Evolutionary conservation across 352 stramenopile species (phyloP), one percentile per base, ranked within the genome.

Genomic region (Poterioochromonas sp.): DNA sequence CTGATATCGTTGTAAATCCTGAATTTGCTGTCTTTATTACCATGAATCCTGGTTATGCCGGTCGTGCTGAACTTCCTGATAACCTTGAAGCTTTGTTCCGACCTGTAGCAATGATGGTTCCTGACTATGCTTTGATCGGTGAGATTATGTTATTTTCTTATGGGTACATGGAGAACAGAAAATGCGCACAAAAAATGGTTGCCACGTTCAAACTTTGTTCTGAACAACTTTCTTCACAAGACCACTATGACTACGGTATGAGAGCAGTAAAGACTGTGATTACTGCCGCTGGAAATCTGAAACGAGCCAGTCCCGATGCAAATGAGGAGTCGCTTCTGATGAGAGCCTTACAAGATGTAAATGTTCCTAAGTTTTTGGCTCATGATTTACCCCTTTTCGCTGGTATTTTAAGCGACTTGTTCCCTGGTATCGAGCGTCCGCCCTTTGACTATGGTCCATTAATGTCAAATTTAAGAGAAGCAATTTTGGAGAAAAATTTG

Each of bases 81-180:
- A 97, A 96, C 22, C 85, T 97, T 1, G 92, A 95, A 43, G 93
- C 92, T 11, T 80, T 97, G 0, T 97, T 97, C 78, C 88, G 93
- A 32, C 93, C 93, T 0, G 93, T 97, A 35, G 93, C 93, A 1
- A 97, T 97, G 93, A 98, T 97, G 93, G 92, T 97, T 29, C 92
- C 92, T 0, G 92, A 97, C 81, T 97, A 97, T 78, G 91, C 89
- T 2, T 90, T 97, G 80, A 97, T 97, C 70, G 92, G 91, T 47
- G 92, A 97, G 80, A 97, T 97, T 83, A 97, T 97, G 91, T 92
- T 97, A 53, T 97, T 97, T 76, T 90, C 89, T 3, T 96, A 95
- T 65, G 92, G 92, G 2, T 97, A 96, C 78, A 88, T 93, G 71
- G 92, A 96, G 49, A 93, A 91, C 15, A 91, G 92, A 60, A 87